phyloP scores from a whole-genome alignment of 78 protist species.

The Chrysochromulina parva region DNA sequence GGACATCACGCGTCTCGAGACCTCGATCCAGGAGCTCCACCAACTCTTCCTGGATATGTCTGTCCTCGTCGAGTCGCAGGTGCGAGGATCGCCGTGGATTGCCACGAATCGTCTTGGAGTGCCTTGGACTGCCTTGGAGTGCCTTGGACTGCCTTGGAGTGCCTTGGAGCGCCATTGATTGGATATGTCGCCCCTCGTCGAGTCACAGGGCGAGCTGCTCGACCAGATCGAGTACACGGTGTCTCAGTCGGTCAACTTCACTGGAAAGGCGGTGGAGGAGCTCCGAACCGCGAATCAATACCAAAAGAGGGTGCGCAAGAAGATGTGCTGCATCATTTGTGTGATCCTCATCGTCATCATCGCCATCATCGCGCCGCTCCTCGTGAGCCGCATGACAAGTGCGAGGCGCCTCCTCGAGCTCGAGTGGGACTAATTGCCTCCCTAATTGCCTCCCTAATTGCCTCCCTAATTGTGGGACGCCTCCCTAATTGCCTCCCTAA shows the following conservation, averaged over 20 bases:
- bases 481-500: too few species aligned
- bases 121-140: too few species aligned
- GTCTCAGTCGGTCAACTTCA: conserved; percentile 58
- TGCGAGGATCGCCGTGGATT: too few species aligned
- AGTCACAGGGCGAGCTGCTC: conserved; percentile 64
- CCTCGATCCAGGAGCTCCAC: conserved; percentile 79
- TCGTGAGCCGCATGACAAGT: neutral
- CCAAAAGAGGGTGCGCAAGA: conserved; percentile 62
- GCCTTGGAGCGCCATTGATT: conserved; percentile 22
- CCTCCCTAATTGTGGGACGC: too few species aligned
- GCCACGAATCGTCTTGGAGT: too few species aligned
- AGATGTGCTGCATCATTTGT: conserved; percentile 19
- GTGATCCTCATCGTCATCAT: conserved; percentile 48
- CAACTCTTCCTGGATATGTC: conserved; percentile 83
- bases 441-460: too few species aligned
- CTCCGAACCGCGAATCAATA: conserved; percentile 65
- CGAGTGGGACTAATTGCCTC: too few species aligned
- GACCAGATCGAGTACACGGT: conserved; percentile 76
- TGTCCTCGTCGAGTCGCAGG: conserved; percentile 36
- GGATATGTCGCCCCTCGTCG: conserved; percentile 73
- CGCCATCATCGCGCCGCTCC: conserved; percentile 44
- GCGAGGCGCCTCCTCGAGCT: too few species aligned
- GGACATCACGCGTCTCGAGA: conserved; percentile 73
- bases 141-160: too few species aligned
- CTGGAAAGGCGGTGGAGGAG: conserved; percentile 70